Conservation (phyloP, 1,284 basidiomycete species). For the Cutaneotrichosporon sp. region DNA sequence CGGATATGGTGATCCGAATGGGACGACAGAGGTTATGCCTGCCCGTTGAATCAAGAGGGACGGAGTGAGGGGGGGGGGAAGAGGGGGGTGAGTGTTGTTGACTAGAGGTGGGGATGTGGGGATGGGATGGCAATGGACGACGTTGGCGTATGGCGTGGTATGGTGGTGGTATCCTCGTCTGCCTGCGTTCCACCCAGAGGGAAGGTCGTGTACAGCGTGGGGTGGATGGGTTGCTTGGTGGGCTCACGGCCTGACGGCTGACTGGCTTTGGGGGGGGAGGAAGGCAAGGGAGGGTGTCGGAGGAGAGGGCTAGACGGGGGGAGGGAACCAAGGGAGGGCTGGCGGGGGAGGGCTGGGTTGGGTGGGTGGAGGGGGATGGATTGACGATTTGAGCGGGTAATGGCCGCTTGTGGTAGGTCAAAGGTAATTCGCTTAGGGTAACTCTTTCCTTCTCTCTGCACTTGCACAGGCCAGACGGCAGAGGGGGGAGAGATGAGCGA, state of each 20-base stretch:
- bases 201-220: background rate
- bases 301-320: background rate
- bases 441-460: no score
- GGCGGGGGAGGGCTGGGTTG: background rate
- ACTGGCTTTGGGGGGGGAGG: background rate
- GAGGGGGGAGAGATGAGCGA: no score
- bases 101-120: slow-evolving; percentile 2
- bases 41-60: no score
- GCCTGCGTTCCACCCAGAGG: no score
- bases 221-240: background rate
- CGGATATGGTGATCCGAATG: slow-evolving; percentile 18
- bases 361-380: background rate
- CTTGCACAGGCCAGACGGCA: no score
- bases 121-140: slow-evolving; percentile 10
- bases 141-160: background rate
- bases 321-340: background rate
- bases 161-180: no score
- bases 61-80: no score
- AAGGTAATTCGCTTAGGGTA: no score
- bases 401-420: no score
- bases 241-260: background rate
- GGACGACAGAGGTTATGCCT: slow-evolving; percentile 1
- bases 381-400: background rate
- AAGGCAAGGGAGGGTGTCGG: slow-evolving; percentile 1
- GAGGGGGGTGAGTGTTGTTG: no score